These are phyloP conservation scores for Albophoma yamanashiensis DNA, from an alignment of 2,329 filamentous ascomycete genomes.

Conservation along the genomic window DNA sequence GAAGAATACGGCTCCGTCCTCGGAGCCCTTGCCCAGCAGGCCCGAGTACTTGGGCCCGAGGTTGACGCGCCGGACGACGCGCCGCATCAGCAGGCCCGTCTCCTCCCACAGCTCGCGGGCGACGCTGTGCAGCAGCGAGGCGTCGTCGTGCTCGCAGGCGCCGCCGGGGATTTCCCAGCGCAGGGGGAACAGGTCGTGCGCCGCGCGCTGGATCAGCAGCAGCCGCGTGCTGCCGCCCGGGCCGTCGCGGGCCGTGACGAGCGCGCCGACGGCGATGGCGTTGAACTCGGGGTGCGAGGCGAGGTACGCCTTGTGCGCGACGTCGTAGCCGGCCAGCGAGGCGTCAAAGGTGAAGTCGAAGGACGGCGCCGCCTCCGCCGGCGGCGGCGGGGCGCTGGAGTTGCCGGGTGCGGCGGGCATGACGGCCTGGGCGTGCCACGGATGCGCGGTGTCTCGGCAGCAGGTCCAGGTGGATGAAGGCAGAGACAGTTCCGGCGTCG, in stretches of 20 bases:
- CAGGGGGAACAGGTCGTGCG: conserved; percentile 24
- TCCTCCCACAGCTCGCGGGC: conserved; percentile 33
- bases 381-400: not conserved
- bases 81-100: conserved; percentile 18
- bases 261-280: conserved; percentile 12
- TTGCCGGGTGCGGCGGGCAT: not conserved
- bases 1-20: not conserved
- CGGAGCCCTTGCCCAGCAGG: not conserved
- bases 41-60: not conserved
- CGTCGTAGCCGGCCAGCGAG: conserved; percentile 1
- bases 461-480: not conserved
- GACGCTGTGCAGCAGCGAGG: conserved; percentile 22
- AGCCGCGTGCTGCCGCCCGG: conserved; percentile 1
- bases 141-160: conserved; percentile 23
- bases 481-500: not conserved
- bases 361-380: not conserved
- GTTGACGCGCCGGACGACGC: conserved; percentile 8
- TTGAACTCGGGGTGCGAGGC: conserved; percentile 3
- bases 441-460: not conserved
- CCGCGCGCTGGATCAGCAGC: conserved; percentile 25
- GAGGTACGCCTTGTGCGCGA: not conserved
- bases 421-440: not conserved
- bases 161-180: conserved; percentile 34
- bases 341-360: conserved; percentile 3
- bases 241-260: conserved; percentile 14